These are phyloP conservation scores for Psilocybe cubensis DNA, from an alignment of 768 basidiomycete genomes.

Conservation along the genomic window DNA sequence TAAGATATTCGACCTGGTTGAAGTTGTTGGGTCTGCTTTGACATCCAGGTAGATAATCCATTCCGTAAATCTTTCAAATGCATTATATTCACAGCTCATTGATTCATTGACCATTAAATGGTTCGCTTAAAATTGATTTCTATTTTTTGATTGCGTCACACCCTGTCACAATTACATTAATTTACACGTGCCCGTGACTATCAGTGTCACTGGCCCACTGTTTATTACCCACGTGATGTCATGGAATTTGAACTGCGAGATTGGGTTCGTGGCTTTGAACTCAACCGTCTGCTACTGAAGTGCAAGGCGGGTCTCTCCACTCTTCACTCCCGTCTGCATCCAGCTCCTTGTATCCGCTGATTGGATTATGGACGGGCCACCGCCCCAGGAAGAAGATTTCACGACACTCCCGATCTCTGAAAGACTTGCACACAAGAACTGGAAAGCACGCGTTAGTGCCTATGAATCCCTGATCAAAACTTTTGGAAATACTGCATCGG, in stretches of 20 bases:
- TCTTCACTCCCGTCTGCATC: constrained; percentile 11
- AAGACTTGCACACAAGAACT: constrained; percentile 92
- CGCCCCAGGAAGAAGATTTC: constrained; percentile 95
- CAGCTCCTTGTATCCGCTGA: constrained; percentile 12
- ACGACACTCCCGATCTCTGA: constrained; percentile 76
- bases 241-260: constrained; percentile 8
- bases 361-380: constrained; percentile 81
- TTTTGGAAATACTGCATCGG: constrained; percentile 88
- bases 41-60: constrained; percentile 34
- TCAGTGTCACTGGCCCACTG: not conserved
- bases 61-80: not conserved
- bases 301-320: not conserved
- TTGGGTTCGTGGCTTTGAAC: not conserved
- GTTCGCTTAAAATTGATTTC: too few species aligned
- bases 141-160: too few species aligned
- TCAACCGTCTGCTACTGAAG: not conserved
- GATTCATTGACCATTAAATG: too few species aligned
- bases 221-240: not conserved
- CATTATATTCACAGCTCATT: too few species aligned
- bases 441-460: constrained; percentile 96
- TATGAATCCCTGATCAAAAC: constrained; percentile 88
- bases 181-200: not conserved
- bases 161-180: not conserved
- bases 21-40: constrained; percentile 59
- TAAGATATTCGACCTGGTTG: constrained; percentile 60